phyloP scores from a whole-genome alignment of 371 early-diverging fungal species.

The Mycotypha africana region DNA sequence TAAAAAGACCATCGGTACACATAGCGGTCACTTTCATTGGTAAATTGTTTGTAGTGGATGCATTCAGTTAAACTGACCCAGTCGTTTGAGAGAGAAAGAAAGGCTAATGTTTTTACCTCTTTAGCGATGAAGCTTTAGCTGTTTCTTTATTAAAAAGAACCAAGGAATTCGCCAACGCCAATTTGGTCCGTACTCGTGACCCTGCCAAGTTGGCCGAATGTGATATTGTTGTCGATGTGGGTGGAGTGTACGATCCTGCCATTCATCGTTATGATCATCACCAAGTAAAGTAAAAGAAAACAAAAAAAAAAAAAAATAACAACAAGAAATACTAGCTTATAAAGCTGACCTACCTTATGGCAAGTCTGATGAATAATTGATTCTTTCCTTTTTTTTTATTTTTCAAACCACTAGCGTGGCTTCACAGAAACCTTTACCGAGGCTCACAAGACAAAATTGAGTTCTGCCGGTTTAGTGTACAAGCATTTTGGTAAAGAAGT shows the following conservation, averaged over 20 bases:
- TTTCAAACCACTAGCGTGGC: conserved; percentile 67
- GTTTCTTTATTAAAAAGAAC: conserved; percentile 80
- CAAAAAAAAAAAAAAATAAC: too few species aligned
- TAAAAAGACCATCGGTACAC: conserved; percentile 69
- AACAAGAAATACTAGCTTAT: too few species aligned
- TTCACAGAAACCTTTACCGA: conserved; percentile 87
- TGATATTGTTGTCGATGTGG: conserved; percentile 97
- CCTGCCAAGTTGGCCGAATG: conserved; percentile 69
- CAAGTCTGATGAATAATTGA: too few species aligned
- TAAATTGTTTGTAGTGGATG: conserved; percentile 11
- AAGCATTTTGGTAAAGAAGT: conserved; percentile 91
- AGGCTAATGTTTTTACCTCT: background rate
- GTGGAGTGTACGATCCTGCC: conserved; percentile 87
- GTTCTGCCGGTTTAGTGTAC: conserved; percentile 90
- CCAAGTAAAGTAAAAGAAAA: conserved; percentile 58
- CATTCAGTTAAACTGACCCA: too few species aligned
- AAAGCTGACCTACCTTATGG: too few species aligned
- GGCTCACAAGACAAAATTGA: conserved; percentile 78
- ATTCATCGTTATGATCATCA: conserved; percentile 93
- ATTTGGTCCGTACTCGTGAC: conserved; percentile 87
- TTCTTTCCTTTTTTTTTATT: too few species aligned
- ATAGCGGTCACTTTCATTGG: conserved; percentile 88
- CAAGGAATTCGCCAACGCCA: conserved; percentile 64
- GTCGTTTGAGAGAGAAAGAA: too few species aligned
- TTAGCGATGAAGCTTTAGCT: conserved; percentile 92